Evolutionary conservation across 2,329 filamentous ascomycete species (phyloP).

Genomic region (Neofusicoccum cordaticola): DNA sequence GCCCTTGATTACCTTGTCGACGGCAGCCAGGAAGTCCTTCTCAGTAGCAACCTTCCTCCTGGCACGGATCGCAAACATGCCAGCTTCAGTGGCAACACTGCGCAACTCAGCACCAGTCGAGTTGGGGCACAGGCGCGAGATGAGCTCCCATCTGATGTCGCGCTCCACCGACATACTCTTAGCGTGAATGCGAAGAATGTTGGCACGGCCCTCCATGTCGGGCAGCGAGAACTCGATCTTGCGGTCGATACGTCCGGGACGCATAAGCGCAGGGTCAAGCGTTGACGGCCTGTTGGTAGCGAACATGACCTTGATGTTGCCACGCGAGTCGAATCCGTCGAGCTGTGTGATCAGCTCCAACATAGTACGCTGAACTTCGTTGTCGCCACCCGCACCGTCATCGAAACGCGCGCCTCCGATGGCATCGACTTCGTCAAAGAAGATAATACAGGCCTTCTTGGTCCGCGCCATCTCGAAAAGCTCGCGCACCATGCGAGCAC

Average conservation of each 20-base stretch:
- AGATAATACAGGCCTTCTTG: conserved; percentile 99
- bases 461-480: conserved; percentile 99
- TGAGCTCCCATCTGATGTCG: conserved; percentile 98
- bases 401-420: conserved; percentile 95
- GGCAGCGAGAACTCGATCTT: conserved; percentile 99
- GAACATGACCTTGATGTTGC: conserved; percentile 99
- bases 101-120: conserved; percentile 93
- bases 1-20: conserved; percentile 99
- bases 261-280: conserved; percentile 93
- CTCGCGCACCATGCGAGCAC: conserved; percentile 96
- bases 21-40: conserved; percentile 96
- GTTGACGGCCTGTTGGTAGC: conserved; percentile 96
- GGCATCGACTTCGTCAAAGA: conserved; percentile 98
- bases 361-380: conserved; percentile 98
- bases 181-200: conserved; percentile 96
- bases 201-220: conserved; percentile 93
- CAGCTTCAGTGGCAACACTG: conserved; percentile 95
- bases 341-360: conserved; percentile 95
- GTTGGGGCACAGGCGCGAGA: conserved; percentile 94
- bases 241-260: conserved; percentile 93
- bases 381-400: conserved; percentile 93
- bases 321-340: conserved; percentile 91
- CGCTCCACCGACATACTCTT: conserved; percentile 99
- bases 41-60: conserved; percentile 96
- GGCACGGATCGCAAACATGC: conserved; percentile 96